These are phyloP conservation scores for Lactarius trivialis DNA, from an alignment of 768 basidiomycete genomes.

Conservation along the genomic window DNA sequence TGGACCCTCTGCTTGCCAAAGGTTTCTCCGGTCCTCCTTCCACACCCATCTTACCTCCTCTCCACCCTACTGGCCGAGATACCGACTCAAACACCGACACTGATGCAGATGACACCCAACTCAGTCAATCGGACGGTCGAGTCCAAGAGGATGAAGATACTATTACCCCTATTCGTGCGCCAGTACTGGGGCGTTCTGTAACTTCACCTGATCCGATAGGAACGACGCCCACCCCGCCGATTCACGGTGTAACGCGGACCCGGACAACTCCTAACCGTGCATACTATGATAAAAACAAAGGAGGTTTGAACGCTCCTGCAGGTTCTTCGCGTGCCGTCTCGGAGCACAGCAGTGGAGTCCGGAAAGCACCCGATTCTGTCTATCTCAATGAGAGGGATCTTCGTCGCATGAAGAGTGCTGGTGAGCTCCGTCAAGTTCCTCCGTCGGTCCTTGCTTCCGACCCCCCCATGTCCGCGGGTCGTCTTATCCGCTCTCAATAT, in stretches of 20 bases:
- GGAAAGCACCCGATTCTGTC: slow-evolving; percentile 36
- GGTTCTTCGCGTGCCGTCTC: slow-evolving; percentile 7
- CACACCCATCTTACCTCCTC: slow-evolving; percentile 51
- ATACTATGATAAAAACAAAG: slow-evolving; percentile 30
- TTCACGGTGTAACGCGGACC: slow-evolving; percentile 45
- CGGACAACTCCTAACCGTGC: slow-evolving; percentile 62
- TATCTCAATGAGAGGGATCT: slow-evolving; percentile 29
- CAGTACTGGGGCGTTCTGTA: slow-evolving; percentile 44
- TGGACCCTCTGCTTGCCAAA: slow-evolving; percentile 74
- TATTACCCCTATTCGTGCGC: slow-evolving; percentile 57
- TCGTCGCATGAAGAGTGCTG: slow-evolving; percentile 72
- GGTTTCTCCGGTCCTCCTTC: slow-evolving; percentile 55
- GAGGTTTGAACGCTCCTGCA: slow-evolving; percentile 1
- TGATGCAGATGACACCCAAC: slow-evolving; percentile 46
- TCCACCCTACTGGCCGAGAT: slow-evolving; percentile 41
- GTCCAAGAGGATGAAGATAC: slow-evolving; percentile 70
- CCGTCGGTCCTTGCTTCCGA: slow-evolving; percentile 24
- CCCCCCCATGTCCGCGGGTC: slow-evolving; percentile 33
- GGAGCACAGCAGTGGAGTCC: not conserved
- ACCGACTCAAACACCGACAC: slow-evolving; percentile 44
- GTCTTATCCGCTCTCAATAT: slow-evolving; percentile 43
- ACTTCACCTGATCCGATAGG: slow-evolving; percentile 41
- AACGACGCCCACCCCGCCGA: slow-evolving; percentile 23
- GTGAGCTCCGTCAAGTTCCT: slow-evolving; percentile 57
- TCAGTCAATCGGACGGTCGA: slow-evolving; percentile 32